Evolutionary conservation across 1,284 basidiomycete species (phyloP), one percentile per base, ranked within the genome.

Genomic region (Sporisorium scitamineum): DNA sequence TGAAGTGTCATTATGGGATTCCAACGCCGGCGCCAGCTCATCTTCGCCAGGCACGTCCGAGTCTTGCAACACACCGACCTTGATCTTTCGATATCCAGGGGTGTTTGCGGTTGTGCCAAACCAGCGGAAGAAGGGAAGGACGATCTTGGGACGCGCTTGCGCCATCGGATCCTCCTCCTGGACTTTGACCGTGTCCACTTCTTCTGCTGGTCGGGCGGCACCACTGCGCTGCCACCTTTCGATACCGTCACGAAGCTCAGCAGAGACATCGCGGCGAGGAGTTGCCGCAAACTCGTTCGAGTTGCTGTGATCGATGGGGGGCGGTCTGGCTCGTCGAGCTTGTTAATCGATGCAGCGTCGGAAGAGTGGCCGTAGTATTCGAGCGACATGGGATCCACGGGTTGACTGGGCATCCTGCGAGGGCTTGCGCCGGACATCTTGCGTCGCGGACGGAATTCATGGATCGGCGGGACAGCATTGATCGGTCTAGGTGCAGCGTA

Each of bases 91-190:
- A 39, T 80, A 80, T 32, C 80, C 80, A 16, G 80, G 80, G 24
- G 80, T 81, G 52, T 81, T 81, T n/a, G 80, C 80, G 14, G 80
- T 81, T 2, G 76, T 72, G 34, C 80, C 80, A 32, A 81, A 81
- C 80, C 80, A 81, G 9, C 80, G 72, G 71, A 81, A 81, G 75
- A 81, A 81, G n/a, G 80, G 80, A 1, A 80, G 72, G 10, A 76
- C 58, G 54, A 80, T 81, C 67, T 76, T 79, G 47, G 74, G 74
- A 2, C 68, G 66, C 7, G 74, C 39, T 20, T 67, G 68, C 3
- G 59, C 44, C 2, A 61, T 50, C 5, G 27, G 54, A 3, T 57
- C 48, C 13, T 65, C 52, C 27, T 64, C 61, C 16, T 64, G 44
- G 24, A 58, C 50, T 5, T 57, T 34, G 14, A 26, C 20, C 16